Evolutionary conservation across 768 basidiomycete genomes (phyloP).

Genomic region (Calocybe indica): DNA sequence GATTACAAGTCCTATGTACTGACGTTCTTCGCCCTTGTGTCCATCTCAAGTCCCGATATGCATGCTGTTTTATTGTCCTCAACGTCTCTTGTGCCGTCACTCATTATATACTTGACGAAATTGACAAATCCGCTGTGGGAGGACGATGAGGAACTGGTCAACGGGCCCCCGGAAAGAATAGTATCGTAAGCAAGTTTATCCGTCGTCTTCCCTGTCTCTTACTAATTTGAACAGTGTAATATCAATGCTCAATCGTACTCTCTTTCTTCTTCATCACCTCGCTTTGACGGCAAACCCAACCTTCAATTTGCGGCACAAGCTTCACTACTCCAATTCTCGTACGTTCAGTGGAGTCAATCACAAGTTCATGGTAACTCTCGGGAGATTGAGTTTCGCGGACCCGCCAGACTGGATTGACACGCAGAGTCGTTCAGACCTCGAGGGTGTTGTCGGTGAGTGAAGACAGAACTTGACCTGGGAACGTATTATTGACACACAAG

Average conservation of each 20-base stretch:
- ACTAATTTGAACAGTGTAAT: constrained; percentile 35
- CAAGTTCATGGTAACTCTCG: constrained; percentile 71
- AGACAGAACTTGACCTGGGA: constrained; percentile 9
- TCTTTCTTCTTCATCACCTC: constrained; percentile 59
- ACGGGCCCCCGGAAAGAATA: constrained; percentile 24
- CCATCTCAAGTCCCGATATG: constrained; percentile 32
- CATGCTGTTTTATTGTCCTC: constrained; percentile 37
- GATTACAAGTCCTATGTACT: constrained; percentile 30
- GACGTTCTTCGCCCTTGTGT: constrained; percentile 35
- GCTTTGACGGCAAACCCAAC: constrained; percentile 43
- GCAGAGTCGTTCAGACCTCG: constrained; percentile 31
- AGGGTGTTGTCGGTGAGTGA: constrained; percentile 40
- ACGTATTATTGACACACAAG: constrained; percentile 1
- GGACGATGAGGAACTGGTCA: constrained; percentile 40
- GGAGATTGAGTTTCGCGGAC: constrained; percentile 67
- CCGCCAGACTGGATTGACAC: constrained; percentile 53
- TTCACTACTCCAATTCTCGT: constrained; percentile 48
- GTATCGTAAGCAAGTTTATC: constrained; percentile 25
- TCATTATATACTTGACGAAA: constrained; percentile 49
- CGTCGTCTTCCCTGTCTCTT: neutral
- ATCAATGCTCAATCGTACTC: constrained; percentile 42
- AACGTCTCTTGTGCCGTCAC: constrained; percentile 54
- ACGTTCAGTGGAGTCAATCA: constrained; percentile 60
- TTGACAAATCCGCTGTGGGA: constrained; percentile 62
- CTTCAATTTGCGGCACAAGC: constrained; percentile 50